Conservation (phyloP, 345 rosid species). For the Noccaea caerulescens region DNA sequence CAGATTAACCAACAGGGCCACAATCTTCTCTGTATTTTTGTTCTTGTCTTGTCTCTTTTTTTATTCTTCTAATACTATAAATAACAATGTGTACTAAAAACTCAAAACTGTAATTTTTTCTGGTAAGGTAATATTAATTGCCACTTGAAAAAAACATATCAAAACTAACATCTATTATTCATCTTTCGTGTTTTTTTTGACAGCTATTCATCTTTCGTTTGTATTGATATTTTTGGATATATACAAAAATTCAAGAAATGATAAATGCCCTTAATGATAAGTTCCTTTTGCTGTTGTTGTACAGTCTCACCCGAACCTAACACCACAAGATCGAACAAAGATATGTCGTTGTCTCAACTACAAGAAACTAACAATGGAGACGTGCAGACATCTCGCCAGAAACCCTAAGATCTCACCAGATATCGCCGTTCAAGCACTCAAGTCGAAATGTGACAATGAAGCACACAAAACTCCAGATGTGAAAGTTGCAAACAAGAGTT, state of each 20-base stretch:
- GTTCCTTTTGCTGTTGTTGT: slow-evolving; percentile 25
- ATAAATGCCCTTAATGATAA: neutral
- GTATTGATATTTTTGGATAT: slow-evolving; percentile 1
- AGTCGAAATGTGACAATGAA: slow-evolving; percentile 46
- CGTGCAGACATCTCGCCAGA: slow-evolving; percentile 74
- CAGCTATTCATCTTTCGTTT: no score
- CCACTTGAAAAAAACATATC: neutral
- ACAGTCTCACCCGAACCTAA: slow-evolving; percentile 71
- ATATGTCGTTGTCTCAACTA: slow-evolving; percentile 70
- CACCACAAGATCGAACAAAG: slow-evolving; percentile 59
- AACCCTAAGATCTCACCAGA: slow-evolving; percentile 79
- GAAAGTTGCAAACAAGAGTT: slow-evolving; percentile 32
- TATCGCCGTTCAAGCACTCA: slow-evolving; percentile 66
- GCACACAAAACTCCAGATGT: slow-evolving; percentile 19
- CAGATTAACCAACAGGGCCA: slow-evolving; percentile 39
- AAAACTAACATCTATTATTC: neutral
- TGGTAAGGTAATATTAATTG: neutral
- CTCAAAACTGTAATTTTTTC: slow-evolving; percentile 4
- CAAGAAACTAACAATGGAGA: slow-evolving; percentile 64
- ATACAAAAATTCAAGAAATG: neutral
- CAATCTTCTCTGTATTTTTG: slow-evolving; percentile 26
- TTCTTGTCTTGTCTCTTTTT: slow-evolving; percentile 1
- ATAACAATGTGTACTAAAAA: slow-evolving; percentile 13
- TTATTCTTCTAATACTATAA: neutral
- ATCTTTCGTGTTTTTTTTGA: no score